These are phyloP conservation scores for Selenicereus undatus DNA, from an alignment of 148 eudicot genomes.

Conservation along the genomic window DNA sequence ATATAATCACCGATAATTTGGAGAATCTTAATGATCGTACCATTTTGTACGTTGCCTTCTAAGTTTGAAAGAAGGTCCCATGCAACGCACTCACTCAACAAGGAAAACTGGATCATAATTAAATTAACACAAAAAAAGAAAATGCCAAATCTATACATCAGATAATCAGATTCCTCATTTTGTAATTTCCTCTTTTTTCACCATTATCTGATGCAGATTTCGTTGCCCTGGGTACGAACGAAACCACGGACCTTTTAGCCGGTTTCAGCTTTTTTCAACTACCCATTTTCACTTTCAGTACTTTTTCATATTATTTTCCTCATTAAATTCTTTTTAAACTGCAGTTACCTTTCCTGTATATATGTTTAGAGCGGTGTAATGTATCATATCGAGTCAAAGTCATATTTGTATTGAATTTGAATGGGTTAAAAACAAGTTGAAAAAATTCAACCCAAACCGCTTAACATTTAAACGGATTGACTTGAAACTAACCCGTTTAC, in stretches of 20 bases:
- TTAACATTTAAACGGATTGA: no score
- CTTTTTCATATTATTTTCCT: background rate
- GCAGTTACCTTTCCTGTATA: no score
- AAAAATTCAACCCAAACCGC: no score
- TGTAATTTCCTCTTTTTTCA: background rate
- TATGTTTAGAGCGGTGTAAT: no score
- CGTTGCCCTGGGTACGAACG: background rate
- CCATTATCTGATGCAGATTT: constrained; percentile 10
- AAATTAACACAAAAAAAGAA: background rate
- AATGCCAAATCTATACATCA: background rate
- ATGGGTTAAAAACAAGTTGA: no score
- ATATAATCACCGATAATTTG: no score
- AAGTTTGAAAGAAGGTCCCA: background rate
- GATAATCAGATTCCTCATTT: background rate
- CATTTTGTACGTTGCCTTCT: background rate
- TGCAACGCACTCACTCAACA: background rate
- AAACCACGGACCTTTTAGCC: background rate
- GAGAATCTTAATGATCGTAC: no score
- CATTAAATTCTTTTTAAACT: no score
- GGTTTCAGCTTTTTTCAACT: background rate
- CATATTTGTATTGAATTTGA: no score
- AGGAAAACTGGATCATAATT: constrained; percentile 6
- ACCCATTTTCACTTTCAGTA: background rate
- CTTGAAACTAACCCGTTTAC: no score
- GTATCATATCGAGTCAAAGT: no score